Evolutionary conservation across 2,329 filamentous ascomycete genomes (phyloP), one percentile per base, ranked within the genome.

Genomic region (Venturia pyrina): DNA sequence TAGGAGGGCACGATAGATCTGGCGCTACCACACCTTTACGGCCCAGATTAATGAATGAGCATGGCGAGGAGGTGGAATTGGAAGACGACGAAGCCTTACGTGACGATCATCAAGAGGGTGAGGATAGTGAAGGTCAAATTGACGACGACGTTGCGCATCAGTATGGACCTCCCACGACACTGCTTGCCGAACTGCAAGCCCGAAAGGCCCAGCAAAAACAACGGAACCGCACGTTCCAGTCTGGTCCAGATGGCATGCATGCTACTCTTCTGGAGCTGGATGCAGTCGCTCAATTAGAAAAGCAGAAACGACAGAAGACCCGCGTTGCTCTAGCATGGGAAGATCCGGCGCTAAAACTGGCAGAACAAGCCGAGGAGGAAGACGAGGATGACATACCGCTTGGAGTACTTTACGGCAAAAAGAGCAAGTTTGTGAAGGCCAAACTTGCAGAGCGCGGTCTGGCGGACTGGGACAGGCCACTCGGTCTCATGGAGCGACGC

Each of bases 321-420:
- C 89, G 88, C 66, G 86, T 96, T 43, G 91, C 91, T 67, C 82
- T 99, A 43, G 95, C 93, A 1, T 99, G 95, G 95, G 93, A 98
- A 76, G 88, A 89, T 63, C 83, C 83, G 0, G 70, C 76, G 21
- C 77, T 78, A 15, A 64, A 68, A 15, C 70, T 69, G 21, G 66
- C 73, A 7, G 77, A 77, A 3, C 74, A 74, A 13, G 75, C 77
- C 11, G 78, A 79, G 41, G 78, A 79, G 72, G 86, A 86, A 15
- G 80, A 83, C 62, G 91, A 96, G 69, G 90, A 93, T 65, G 93
- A 98, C 71, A 88, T 96, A 0, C 95, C 95, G 0, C 81, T 99
- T 5, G 95, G 89, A 13, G 81, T 98, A 69, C 82, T 99, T 19
- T 90, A 85, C 70, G 87, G 88, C 0, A 82, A 81, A 50, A 85